Evolutionary conservation across 371 early-diverging fungal species (phyloP).

Genomic region (Mucor irregularis): DNA sequence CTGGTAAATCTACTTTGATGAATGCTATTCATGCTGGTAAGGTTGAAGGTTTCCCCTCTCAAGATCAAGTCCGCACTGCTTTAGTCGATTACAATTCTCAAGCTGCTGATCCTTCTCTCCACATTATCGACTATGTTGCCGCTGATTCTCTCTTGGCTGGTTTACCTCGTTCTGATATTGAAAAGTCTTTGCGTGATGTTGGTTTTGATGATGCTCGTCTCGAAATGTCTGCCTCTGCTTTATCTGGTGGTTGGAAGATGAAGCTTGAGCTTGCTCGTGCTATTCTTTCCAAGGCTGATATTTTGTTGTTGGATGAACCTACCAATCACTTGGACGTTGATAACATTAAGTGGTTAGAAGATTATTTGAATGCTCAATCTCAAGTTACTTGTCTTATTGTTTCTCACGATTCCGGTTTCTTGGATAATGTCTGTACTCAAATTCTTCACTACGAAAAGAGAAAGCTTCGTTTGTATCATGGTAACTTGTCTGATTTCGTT

Average conservation of each 20-base stretch:
- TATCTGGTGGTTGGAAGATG: constrained; percentile 93
- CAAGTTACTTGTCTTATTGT: constrained; percentile 97
- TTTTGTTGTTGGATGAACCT: constrained; percentile 98
- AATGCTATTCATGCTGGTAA: constrained; percentile 74
- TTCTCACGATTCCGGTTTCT: constrained; percentile 98
- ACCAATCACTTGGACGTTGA: constrained; percentile 91
- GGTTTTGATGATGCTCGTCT: constrained; percentile 68
- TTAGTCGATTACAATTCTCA: constrained; percentile 76
- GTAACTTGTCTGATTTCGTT: constrained; percentile 70
- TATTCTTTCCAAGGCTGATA: constrained; percentile 82
- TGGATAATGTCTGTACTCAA: constrained; percentile 82
- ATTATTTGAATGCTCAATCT: constrained; percentile 89
- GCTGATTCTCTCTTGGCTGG: constrained; percentile 50
- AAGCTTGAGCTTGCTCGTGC: constrained; percentile 84
- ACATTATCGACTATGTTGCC: constrained; percentile 65
- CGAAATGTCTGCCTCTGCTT: constrained; percentile 56
- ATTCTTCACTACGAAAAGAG: constrained; percentile 79
- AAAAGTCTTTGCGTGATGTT: constrained; percentile 56
- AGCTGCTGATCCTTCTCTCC: constrained; percentile 66
- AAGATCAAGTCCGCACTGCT: constrained; percentile 67
- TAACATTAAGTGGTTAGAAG: constrained; percentile 95
- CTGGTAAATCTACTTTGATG: constrained; percentile 92
- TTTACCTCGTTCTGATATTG: constrained; percentile 54
- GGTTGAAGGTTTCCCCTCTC: constrained; percentile 75
- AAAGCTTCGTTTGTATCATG: constrained; percentile 68